phyloP scores from a whole-genome alignment of 495 filamentous ascomycete genomes.

The Aspergillus ellipticus region DNA sequence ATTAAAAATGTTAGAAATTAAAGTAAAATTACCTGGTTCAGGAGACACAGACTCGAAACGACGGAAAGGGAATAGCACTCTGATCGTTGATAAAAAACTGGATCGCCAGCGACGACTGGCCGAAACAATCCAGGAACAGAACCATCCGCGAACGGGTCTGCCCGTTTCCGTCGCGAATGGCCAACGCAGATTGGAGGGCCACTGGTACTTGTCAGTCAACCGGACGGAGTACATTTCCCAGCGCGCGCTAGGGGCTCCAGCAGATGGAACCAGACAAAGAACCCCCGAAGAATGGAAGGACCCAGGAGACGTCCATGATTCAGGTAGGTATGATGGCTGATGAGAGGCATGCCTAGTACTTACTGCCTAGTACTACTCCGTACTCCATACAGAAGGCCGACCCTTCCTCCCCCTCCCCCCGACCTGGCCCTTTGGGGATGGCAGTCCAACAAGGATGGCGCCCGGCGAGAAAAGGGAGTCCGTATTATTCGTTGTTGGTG shows the following conservation, averaged over 20 bases:
- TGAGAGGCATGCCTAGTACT: too few species aligned
- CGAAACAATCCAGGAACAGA: conserved; percentile 10
- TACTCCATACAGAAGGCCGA: too few species aligned
- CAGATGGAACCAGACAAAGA: neutral
- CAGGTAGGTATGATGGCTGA: neutral
- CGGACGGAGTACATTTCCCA: neutral
- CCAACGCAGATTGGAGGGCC: conserved; percentile 2
- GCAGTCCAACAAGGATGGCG: too few species aligned
- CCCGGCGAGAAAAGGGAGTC: neutral
- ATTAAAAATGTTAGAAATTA: neutral
- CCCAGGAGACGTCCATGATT: neutral
- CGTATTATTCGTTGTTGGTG: conserved; percentile 5
- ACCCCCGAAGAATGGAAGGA: neutral
- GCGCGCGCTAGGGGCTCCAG: conserved; percentile 4
- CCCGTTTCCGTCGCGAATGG: conserved; percentile 17
- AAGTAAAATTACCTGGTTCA: conserved; percentile 2
- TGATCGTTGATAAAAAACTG: neutral
- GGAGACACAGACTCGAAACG: neutral
- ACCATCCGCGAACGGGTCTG: conserved; percentile 17
- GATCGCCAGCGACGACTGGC: too few species aligned
- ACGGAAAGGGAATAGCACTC: conserved; percentile 7
- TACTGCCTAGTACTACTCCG: too few species aligned
- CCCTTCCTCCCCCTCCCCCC: too few species aligned
- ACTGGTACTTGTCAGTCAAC: neutral
- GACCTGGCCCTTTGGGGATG: too few species aligned